phyloP scores from a whole-genome alignment of 352 stramenopile genomes.

The Elongisporangium undulatum region DNA sequence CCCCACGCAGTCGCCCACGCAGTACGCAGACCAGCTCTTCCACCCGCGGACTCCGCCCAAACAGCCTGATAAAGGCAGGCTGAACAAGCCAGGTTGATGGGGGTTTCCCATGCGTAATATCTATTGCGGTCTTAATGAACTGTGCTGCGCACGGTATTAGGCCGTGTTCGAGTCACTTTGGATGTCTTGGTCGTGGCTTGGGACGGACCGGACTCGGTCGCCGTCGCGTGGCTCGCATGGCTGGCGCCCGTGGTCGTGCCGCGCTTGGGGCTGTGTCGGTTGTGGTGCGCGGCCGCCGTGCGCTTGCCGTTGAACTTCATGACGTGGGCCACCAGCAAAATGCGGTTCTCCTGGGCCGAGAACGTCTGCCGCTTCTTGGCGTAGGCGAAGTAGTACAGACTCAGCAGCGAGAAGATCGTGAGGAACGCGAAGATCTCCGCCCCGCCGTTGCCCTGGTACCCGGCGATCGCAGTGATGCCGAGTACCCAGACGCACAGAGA shows the following conservation, averaged over 20 bases:
- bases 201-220: no score
- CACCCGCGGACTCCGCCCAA: not conserved
- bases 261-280: no score
- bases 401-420: conserved; percentile 5
- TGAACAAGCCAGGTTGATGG: no score
- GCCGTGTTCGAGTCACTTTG: no score
- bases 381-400: conserved; percentile 13
- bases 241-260: no score
- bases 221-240: no score
- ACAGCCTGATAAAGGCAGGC: no score
- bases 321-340: conserved; percentile 10
- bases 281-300: not conserved
- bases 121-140: no score
- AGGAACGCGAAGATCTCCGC: conserved; percentile 7
- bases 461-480: conserved; percentile 3
- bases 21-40: conserved; percentile 22
- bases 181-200: no score
- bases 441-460: conserved; percentile 9
- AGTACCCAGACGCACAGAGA: conserved; percentile 12
- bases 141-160: no score
- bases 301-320: conserved; percentile 11
- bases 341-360: conserved; percentile 11
- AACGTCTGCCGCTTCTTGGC: conserved; percentile 16
- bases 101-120: no score
- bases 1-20: conserved; percentile 15